These are phyloP conservation scores for Yamadazyma dushanensis DNA, from an alignment of 1,139 yeast genomes.

Conservation along the genomic window DNA sequence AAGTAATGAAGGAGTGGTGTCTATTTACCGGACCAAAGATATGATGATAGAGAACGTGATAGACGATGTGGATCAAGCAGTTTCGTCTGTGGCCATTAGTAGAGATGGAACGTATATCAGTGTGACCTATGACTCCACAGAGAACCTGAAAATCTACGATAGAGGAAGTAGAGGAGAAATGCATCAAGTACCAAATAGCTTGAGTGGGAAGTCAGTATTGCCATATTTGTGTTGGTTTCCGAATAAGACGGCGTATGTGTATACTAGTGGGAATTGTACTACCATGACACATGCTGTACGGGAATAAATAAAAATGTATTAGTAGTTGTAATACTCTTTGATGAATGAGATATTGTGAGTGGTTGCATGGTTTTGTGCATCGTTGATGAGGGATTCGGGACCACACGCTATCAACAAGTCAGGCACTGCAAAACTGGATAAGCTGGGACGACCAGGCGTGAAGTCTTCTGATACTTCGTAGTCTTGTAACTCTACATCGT, in stretches of 20 bases:
- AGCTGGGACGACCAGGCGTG: constrained; percentile 41
- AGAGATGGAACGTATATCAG: constrained; percentile 48
- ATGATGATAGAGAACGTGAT: constrained; percentile 48
- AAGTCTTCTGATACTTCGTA: constrained; percentile 8
- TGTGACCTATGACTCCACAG: constrained; percentile 44
- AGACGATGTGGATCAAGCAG: constrained; percentile 50
- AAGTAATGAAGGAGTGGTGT: constrained; percentile 69
- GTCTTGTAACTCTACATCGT: constrained; percentile 8
- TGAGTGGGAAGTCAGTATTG: constrained; percentile 33
- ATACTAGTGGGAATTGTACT: constrained; percentile 36
- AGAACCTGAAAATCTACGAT: constrained; percentile 41
- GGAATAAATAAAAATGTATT: not conserved
- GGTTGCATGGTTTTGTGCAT: constrained; percentile 43
- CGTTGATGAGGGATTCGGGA: constrained; percentile 51
- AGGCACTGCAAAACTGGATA: constrained; percentile 29
- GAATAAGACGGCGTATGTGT: constrained; percentile 33
- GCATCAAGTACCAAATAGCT: constrained; percentile 38
- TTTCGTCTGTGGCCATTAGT: constrained; percentile 43
- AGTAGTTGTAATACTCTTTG: constrained; percentile 8
- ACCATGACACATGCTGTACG: constrained; percentile 25
- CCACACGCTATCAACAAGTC: constrained; percentile 65
- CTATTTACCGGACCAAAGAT: constrained; percentile 54
- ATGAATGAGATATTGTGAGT: constrained; percentile 22
- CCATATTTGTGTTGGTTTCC: constrained; percentile 43
- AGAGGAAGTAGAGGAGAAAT: constrained; percentile 28